Percentiles rank a stretch among this genome's conserved stretches.
Evolutionary conservation across 495 filamentous ascomycete species (phyloP).

Genomic region (Bombardia bombarda): DNA sequence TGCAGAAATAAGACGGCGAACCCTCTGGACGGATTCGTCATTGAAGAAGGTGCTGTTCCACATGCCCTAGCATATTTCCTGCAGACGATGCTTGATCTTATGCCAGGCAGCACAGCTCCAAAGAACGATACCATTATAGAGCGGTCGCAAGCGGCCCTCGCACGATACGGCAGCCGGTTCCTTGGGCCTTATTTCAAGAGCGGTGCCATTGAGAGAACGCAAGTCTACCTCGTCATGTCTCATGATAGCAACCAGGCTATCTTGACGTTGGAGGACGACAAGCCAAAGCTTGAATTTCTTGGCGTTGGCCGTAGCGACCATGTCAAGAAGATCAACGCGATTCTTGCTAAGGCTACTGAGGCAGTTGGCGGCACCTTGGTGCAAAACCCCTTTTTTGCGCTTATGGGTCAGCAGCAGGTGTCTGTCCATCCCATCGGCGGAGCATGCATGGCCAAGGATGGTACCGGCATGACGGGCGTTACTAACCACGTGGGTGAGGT

Average conservation of each 20-base stretch:
- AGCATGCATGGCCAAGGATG: conserved; percentile 53
- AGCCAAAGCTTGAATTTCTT: conserved; percentile 49
- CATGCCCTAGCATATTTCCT: conserved; percentile 47
- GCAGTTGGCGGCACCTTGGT: conserved; percentile 51
- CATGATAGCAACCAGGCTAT: conserved; percentile 61
- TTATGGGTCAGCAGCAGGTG: conserved; percentile 46
- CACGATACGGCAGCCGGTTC: conserved; percentile 42
- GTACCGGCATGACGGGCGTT: conserved; percentile 49
- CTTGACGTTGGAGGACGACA: conserved; percentile 51
- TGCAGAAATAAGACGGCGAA: conserved; percentile 47
- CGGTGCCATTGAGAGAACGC: conserved; percentile 50
- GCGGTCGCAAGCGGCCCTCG: conserved; percentile 36
- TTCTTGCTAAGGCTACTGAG: conserved; percentile 44
- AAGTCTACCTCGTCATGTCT: conserved; percentile 64
- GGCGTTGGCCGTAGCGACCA: conserved; percentile 48
- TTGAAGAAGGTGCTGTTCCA: conserved; percentile 58
- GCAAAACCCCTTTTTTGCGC: conserved; percentile 47
- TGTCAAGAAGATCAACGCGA: conserved; percentile 43
- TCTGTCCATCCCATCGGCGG: conserved; percentile 66
- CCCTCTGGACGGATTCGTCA: conserved; percentile 54
- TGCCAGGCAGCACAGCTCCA: conserved; percentile 44
- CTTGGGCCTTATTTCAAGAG: conserved; percentile 48
- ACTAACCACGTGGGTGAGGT: conserved; percentile 57
- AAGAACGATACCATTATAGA: conserved; percentile 28
- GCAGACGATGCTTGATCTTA: conserved; percentile 47